phyloP scores from a whole-genome alignment of 2,329 filamentous ascomycete genomes.

The Verticillium nonalfalfae region DNA sequence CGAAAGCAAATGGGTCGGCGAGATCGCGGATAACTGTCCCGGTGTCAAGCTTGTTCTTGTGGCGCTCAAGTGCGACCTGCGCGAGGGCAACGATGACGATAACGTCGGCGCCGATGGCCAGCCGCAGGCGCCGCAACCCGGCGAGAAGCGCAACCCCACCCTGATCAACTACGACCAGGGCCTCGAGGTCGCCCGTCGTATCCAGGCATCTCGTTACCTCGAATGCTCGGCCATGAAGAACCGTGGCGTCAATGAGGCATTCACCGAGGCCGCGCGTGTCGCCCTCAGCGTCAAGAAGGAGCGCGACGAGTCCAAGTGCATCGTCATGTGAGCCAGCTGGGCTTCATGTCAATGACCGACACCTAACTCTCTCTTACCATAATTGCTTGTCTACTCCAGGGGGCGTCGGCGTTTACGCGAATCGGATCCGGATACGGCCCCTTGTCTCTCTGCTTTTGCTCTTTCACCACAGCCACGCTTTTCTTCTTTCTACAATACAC shows the following conservation, averaged over 20 bases:
- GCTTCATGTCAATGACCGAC: neutral
- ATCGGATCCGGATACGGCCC: neutral
- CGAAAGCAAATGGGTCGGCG: conserved; percentile 95
- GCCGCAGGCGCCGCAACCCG: conserved; percentile 21
- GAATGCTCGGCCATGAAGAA: conserved; percentile 99
- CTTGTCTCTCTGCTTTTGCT: neutral
- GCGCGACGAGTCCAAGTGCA: conserved; percentile 55
- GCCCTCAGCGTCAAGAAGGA: conserved; percentile 69
- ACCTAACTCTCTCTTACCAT: neutral
- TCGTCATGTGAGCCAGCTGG: conserved; percentile 43
- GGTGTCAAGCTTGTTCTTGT: conserved; percentile 92
- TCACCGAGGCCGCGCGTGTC: conserved; percentile 94
- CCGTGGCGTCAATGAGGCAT: conserved; percentile 95
- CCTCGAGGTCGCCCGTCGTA: conserved; percentile 82
- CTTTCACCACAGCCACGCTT: neutral
- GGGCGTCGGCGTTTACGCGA: neutral
- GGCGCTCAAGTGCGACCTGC: conserved; percentile 92
- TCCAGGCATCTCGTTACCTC: conserved; percentile 88
- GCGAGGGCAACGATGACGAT: conserved; percentile 69
- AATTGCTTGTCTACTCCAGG: neutral
- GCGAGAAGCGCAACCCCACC: conserved; percentile 51
- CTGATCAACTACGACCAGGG: conserved; percentile 90
- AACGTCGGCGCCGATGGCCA: conserved; percentile 46
- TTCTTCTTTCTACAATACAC: neutral
- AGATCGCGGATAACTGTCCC: conserved; percentile 96